Evolutionary conservation across 2,329 filamentous ascomycete genomes (phyloP), one percentile per base, ranked within the genome.

Genomic region (Metarhizium rileyi): DNA sequence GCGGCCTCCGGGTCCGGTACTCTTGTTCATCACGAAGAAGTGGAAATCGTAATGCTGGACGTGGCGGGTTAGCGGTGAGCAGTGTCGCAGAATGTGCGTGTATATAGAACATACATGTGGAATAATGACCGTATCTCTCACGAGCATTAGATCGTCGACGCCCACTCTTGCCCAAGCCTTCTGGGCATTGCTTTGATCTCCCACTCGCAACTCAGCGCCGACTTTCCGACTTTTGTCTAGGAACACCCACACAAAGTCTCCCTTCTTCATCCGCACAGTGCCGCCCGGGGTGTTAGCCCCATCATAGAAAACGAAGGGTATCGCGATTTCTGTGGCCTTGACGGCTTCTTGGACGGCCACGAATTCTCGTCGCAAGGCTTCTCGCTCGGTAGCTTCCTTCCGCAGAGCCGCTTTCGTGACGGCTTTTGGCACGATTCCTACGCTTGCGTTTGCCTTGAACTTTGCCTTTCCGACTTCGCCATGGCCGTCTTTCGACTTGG

Each of bases 281-380:
- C 91, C 90, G 16, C 90, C 89, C 0, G 90, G 87, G 10, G 87
- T 86, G 64, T 94, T 91, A 22, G 88, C 88, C 16, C 93, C 93
- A 58, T 97, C 91, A 69, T 96, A 97, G 64, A 97, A 97, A 3
- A 97, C 88, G 66, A 97, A 98, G 0, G 93, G 93, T 28, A 98
- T 84, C 16, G 86, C 77, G 49, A 98, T 87, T 61, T 96, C 90
- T 8, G 90, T 90, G 20, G 81, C 81, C 69, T 94, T 95, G 56
- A 97, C 86, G 0, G 83, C 81, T 53, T 94, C 88, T 63, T 96
- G 93, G 51, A 91, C 78, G 9, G 73, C 73, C 43, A 95, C 65
- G 59, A 95, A 98, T 61, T 97, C 91, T 23, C 83, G 81, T 36
- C 89, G 80, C 40, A 96, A 67, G 0, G 88, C 78, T 14, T 93